Base-by-base conservation (phyloP, 208 protist species). In the Borovskyia barvae region DNA sequence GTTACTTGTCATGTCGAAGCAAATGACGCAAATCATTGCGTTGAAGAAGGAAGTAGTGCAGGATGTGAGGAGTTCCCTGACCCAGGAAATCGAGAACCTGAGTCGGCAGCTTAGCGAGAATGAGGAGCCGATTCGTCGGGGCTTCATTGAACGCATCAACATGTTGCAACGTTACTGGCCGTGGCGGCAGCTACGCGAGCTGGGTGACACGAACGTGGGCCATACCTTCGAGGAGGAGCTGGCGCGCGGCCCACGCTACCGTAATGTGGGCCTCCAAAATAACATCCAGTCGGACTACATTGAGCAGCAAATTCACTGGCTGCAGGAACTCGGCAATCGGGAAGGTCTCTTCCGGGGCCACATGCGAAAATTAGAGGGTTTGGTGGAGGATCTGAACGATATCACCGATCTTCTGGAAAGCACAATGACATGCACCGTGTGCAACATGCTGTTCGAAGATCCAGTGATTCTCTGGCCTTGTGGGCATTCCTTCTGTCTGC, bases 401-500 rank as follows among this genome's bases (percentile, higher is more conserved):
- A 80, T 94, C 59, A 92, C 84, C 46, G 82, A 91, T 28, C 72
- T 88, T 9, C 55, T 94, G 4, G 85, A 94, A 63, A 74, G 77
- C 24, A 69, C 77, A 8, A 58, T 94, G 45, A 90, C 75, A 30
- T 94, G 88, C 70, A 53, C 53, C 41, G 82, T 94, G 14, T 94
- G 88, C 50, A 72, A 67, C 5, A 30, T 94, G 54, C 66, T 92
- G 12, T 94, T 79, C 71, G 88, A 94, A 36, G 72, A 89, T 24
- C 88, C 88, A 0, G 88, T 94, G 19, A 22, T 92, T 17, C 84
- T 92, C 64, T 94, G 88, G 88, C 85, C 88, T 14, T 94, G 88
- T 36, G 88, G 88, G 2, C 88, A 94, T 54, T 78, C 80, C 22
- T 94, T 94, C 47, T 94, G 88, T 35, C 40, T 80, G 8, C 40